A percentile compares a stretch with the other conserved stretches of the same genome.
These are phyloP conservation scores for Orbilia oligospora DNA, from an alignment of 2,329 filamentous ascomycete genomes.

Conservation along the genomic window DNA sequence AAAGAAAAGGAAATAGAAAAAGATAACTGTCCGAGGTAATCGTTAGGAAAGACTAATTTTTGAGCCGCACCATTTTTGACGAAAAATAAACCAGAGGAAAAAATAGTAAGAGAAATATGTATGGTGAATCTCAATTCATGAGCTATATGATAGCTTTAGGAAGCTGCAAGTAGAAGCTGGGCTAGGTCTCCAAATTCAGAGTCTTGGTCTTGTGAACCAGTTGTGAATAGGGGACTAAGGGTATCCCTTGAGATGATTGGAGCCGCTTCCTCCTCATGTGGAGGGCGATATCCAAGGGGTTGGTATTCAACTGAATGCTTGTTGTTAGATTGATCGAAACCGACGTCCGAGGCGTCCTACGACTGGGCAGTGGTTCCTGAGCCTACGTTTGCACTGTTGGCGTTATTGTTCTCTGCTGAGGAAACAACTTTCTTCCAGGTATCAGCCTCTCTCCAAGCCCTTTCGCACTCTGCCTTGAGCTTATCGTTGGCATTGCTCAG, in stretches of 20 bases:
- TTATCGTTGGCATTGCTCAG: conserved; percentile 89
- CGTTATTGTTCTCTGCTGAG: conserved; percentile 44
- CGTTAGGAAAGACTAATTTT: conserved; percentile 52
- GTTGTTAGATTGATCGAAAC: conserved; percentile 61
- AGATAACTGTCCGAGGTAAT: conserved; percentile 50
- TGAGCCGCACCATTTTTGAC: conserved; percentile 60
- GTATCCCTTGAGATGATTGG: background rate
- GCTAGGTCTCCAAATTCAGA: background rate
- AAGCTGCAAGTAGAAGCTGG: background rate
- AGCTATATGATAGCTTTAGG: conserved; percentile 33
- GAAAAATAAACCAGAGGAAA: conserved; percentile 9
- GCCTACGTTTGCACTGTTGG: conserved; percentile 16
- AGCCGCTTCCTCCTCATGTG: background rate
- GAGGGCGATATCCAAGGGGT: background rate
- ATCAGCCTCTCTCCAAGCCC: conserved; percentile 82
- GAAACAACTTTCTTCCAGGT: conserved; percentile 77
- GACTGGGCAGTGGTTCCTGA: conserved; percentile 37
- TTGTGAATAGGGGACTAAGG: background rate
- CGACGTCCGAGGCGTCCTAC: conserved; percentile 35
- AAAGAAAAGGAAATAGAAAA: conserved; percentile 30
- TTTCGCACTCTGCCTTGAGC: conserved; percentile 83
- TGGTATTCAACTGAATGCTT: conserved; percentile 56
- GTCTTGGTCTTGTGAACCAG: background rate
- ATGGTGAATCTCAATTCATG: conserved; percentile 33
- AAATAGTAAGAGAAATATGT: conserved; percentile 13